Conservation (phyloP, 2,329 filamentous ascomycete species). For the Hypoxylon sp. region DNA sequence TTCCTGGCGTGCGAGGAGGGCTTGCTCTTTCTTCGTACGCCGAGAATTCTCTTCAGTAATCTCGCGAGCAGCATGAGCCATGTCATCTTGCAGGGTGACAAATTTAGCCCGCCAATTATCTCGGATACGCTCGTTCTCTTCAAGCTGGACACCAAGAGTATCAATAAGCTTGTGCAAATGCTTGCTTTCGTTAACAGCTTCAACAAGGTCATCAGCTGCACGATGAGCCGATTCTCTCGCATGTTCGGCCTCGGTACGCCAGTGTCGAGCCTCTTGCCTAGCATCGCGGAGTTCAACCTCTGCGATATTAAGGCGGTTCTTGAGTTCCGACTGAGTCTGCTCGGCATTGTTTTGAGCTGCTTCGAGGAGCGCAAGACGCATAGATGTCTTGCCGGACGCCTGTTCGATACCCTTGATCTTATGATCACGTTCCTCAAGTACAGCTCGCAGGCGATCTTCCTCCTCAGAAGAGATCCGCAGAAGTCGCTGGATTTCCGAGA, state of each 20-base stretch:
- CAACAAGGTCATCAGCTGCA: slow-evolving; percentile 64
- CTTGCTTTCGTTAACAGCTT: slow-evolving; percentile 74
- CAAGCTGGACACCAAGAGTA: slow-evolving; percentile 81
- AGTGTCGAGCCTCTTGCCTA: slow-evolving; percentile 71
- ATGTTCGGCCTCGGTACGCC: slow-evolving; percentile 73
- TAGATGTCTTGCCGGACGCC: slow-evolving; percentile 66
- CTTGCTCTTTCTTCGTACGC: slow-evolving; percentile 84
- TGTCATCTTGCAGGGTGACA: slow-evolving; percentile 87
- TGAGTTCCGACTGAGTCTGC: slow-evolving; percentile 69
- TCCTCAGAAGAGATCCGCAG: slow-evolving; percentile 80
- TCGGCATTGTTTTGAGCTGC: slow-evolving; percentile 73
- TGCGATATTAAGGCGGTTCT: slow-evolving; percentile 67
- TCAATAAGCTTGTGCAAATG: slow-evolving; percentile 81
- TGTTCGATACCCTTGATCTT: slow-evolving; percentile 74
- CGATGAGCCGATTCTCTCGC: slow-evolving; percentile 67
- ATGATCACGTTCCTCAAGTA: slow-evolving; percentile 78
- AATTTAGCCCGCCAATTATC: slow-evolving; percentile 89
- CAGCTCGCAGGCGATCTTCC: slow-evolving; percentile 76
- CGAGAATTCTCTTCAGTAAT: slow-evolving; percentile 86
- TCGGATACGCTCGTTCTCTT: slow-evolving; percentile 87
- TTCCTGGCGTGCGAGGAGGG: slow-evolving; percentile 83
- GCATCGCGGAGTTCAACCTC: slow-evolving; percentile 70
- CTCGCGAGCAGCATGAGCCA: slow-evolving; percentile 83
- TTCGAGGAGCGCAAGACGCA: slow-evolving; percentile 77
- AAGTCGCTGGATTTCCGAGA: slow-evolving; percentile 79